Conservation (phyloP, 306 rosid species). For the Neltuma alba region DNA sequence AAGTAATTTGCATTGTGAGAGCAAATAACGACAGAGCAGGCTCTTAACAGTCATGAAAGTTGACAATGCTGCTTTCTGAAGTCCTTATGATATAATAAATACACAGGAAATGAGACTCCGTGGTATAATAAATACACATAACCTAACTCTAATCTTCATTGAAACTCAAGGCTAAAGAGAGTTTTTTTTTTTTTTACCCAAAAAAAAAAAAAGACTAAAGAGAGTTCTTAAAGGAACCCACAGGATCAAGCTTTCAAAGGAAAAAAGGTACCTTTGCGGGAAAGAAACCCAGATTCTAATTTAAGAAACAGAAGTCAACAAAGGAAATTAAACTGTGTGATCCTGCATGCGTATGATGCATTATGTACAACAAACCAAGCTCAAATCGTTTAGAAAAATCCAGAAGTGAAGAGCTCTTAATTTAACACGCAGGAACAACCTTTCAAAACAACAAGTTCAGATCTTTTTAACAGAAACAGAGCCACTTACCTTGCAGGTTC, state of each 20-base stretch:
- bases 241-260: neutral
- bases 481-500: slow-evolving; percentile 61
- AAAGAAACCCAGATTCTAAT: neutral
- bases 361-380: neutral
- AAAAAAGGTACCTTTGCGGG: neutral
- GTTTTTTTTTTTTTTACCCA: no score
- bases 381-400: slow-evolving; percentile 25
- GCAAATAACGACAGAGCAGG: slow-evolving; percentile 4
- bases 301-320: neutral
- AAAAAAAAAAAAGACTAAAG: no score
- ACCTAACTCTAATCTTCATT: neutral
- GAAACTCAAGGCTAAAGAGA: slow-evolving; percentile 2
- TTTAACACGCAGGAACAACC: neutral
- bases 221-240: slow-evolving; percentile 10
- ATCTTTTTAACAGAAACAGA: slow-evolving; percentile 7
- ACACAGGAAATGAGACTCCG: neutral
- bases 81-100: neutral
- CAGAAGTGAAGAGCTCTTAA: slow-evolving; percentile 6
- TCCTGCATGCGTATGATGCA: neutral
- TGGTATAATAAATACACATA: neutral
- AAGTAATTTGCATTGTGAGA: slow-evolving; percentile 12
- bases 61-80: neutral
- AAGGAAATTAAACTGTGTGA: neutral
- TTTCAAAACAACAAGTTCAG: neutral
- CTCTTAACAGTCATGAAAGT: neutral